Evolutionary conservation across 371 early-diverging fungal species (phyloP), one percentile per base, ranked within the genome.

Genomic region (Chytridium lagenaria): DNA sequence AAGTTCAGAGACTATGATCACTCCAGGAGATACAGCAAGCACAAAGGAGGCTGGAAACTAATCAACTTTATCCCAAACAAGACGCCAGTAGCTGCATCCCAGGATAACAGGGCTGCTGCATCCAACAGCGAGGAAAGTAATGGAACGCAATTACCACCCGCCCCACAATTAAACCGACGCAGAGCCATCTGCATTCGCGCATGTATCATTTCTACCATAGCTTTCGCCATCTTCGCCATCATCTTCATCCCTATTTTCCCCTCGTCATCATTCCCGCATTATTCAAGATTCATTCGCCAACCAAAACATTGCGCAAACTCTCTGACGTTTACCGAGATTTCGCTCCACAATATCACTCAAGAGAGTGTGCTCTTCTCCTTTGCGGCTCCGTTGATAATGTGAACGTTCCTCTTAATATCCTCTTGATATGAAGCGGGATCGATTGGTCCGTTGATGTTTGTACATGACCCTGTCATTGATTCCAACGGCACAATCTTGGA

Each of bases 211-310:
- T 5, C 23, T 23, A 5, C 55, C 55, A 52, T 52, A 12, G 12
- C 26, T n/a, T 15, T 52, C 16, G 26, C 23, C 12, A 5, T 52
- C 5, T 52, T 52, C 55, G 12, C 55, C 55, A 52, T 52, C 55
- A 52, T 52, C 55, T 52, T 52, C 55, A 52, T 52, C 55, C 55
- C 55, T 26, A 52, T 52, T 23, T 52, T 52, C 55, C 7, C 23
- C 26, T 5, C 12, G 16, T 7, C 23, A 5, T 23, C 23, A 5
- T 23, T 52, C 12, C 55, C 55, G 23, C 7, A 52, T 52, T 23
- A 52, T 52, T 23, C 55, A 52, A 26, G 55, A 52, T 23, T 22
- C 12, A 5, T 52, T 52, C 23, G 55, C 55, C n/a, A 52, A 52
- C 55, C 23, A 7, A 5, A 10, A 52, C 12, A 12, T 52, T 12